Evolutionary conservation across 306 rosid species (phyloP).

Genomic region (Medicago truncatula): MtrunA17r5.0-ANR NC_053049.1:36914001-36914500

Average conservation of each 20-base stretch:
- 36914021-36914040: neutral
- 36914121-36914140: neutral
- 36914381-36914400: conserved; percentile 26
- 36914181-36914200: neutral
- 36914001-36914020: neutral
- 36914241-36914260: too few relatives aligned
- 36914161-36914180: neutral
- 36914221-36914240: too few relatives aligned
- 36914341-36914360: neutral
- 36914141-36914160: too few relatives aligned
- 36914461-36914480: neutral
- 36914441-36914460: neutral
- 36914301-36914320: too few relatives aligned
- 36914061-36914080: neutral
- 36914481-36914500: neutral
- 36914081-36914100: neutral
- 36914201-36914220: too few relatives aligned
- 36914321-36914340: neutral
- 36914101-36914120: neutral
- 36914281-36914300: too few relatives aligned
- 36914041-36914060: neutral
- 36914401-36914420: too few relatives aligned
- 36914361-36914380: conserved; percentile 7
- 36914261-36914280: too few relatives aligned
- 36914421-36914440: neutral